phyloP scores from a whole-genome alignment of 2,329 filamentous ascomycete species.

The Elsinoe arachidis region DNA sequence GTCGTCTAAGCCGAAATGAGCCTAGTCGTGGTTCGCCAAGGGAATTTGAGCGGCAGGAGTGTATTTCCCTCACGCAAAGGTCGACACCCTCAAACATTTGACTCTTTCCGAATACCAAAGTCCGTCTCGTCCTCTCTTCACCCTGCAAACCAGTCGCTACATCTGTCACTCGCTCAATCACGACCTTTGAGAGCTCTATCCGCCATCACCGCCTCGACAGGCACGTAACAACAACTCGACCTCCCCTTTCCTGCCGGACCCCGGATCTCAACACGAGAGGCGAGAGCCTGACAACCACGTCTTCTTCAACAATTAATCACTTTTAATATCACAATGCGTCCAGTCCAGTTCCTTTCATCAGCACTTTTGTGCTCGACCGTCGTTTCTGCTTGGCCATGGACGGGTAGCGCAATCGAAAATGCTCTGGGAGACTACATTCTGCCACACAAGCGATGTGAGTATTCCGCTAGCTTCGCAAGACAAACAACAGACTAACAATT shows the following conservation, averaged over 20 bases:
- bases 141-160: constrained; percentile 2
- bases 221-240: neutral
- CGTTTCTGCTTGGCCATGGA: constrained; percentile 21
- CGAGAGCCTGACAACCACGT: neutral
- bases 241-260: neutral
- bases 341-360: constrained; percentile 25
- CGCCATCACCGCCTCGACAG: neutral
- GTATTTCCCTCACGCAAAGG: constrained; percentile 5
- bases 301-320: neutral
- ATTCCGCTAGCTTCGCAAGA: neutral
- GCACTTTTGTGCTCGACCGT: constrained; percentile 25
- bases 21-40: constrained; percentile 3
- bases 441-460: constrained; percentile 6
- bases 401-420: constrained; percentile 22
- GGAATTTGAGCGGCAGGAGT: neutral
- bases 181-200: neutral
- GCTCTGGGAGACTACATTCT: constrained; percentile 19
- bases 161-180: neutral
- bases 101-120: neutral
- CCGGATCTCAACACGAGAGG: constrained; percentile 3
- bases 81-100: constrained; percentile 2
- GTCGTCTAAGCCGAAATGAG: neutral
- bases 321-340: constrained; percentile 24
- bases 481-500: constrained; percentile 6
- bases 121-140: neutral